Conservation (phyloP, 2,329 filamentous ascomycete genomes). For the Trichoderma koningiopsis region DNA sequence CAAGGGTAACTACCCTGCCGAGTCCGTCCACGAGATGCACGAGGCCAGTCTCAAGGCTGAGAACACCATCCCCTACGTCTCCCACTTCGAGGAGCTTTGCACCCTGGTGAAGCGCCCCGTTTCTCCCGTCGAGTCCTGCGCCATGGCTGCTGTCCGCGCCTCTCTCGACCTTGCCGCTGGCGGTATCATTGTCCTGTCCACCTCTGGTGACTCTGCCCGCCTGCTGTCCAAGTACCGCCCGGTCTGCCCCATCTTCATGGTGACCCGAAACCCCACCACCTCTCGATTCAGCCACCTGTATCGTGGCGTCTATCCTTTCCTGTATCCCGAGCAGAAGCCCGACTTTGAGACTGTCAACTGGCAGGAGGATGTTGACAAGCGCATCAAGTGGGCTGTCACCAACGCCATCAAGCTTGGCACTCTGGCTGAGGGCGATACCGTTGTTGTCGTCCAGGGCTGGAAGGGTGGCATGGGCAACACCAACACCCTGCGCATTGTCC, state of each 20-base stretch:
- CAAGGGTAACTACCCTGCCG: slow-evolving; percentile 91
- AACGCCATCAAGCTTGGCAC: slow-evolving; percentile 83
- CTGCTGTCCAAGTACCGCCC: slow-evolving; percentile 98
- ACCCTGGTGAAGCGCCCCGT: slow-evolving; percentile 81
- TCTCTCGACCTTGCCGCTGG: slow-evolving; percentile 95
- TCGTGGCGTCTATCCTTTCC: slow-evolving; percentile 97
- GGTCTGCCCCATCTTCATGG: slow-evolving; percentile 99
- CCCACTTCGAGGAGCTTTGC: slow-evolving; percentile 93
- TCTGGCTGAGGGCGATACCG: slow-evolving; percentile 69
- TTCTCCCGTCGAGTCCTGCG: slow-evolving; percentile 87
- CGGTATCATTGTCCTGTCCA: slow-evolving; percentile 94
- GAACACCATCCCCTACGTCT: slow-evolving; percentile 95
- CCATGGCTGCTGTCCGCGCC: slow-evolving; percentile 94
- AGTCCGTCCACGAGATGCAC: slow-evolving; percentile 97
- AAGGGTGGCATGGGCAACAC: slow-evolving; percentile 90
- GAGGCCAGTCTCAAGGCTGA: slow-evolving; percentile 96
- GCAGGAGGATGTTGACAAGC: slow-evolving; percentile 98
- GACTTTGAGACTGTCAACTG: slow-evolving; percentile 92
- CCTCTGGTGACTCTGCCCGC: slow-evolving; percentile 90
- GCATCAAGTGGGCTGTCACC: slow-evolving; percentile 94
- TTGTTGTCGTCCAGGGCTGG: slow-evolving; percentile 88
- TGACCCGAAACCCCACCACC: slow-evolving; percentile 82
- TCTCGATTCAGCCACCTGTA: slow-evolving; percentile 93
- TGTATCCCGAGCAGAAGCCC: slow-evolving; percentile 89
- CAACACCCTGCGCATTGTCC: slow-evolving; percentile 72